Percentiles rank a stretch among this genome's conserved stretches.
phyloP scores from a whole-genome alignment of 441 rosid species.

The California macrophylla region DNA sequence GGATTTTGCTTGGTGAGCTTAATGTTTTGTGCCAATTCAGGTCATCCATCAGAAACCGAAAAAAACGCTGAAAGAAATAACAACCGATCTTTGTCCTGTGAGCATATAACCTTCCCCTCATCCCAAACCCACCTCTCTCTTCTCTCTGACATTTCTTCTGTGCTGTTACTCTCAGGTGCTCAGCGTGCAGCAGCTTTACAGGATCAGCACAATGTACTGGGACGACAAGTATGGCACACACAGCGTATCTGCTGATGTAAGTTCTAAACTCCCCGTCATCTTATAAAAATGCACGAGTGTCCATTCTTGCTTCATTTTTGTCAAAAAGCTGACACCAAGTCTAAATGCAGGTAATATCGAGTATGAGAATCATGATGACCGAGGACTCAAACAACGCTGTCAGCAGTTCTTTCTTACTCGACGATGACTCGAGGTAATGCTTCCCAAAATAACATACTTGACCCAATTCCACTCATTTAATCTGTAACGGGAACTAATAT shows the following conservation, averaged over 20 bases:
- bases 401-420: conserved; percentile 84
- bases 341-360: conserved; percentile 64
- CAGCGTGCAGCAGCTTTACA: conserved; percentile 83
- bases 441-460: too few species aligned
- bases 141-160: background rate
- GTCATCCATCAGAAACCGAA: conserved; percentile 95
- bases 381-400: conserved; percentile 96
- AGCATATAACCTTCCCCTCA: conserved; percentile 17
- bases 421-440: conserved; percentile 84
- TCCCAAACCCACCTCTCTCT: conserved; percentile 1
- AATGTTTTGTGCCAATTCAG: conserved; percentile 26
- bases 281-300: too few species aligned
- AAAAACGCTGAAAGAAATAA: conserved; percentile 86
- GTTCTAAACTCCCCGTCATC: background rate
- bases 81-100: conserved; percentile 90
- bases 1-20: background rate
- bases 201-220: conserved; percentile 99
- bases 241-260: conserved; percentile 83
- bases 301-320: too few species aligned
- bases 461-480: background rate
- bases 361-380: conserved; percentile 92
- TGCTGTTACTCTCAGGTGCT: conserved; percentile 45
- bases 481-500: background rate
- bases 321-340: background rate
- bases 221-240: conserved; percentile 97